Conservation (phyloP, 2,329 filamentous ascomycete species). For the Fusarium liriodendri region DNA sequence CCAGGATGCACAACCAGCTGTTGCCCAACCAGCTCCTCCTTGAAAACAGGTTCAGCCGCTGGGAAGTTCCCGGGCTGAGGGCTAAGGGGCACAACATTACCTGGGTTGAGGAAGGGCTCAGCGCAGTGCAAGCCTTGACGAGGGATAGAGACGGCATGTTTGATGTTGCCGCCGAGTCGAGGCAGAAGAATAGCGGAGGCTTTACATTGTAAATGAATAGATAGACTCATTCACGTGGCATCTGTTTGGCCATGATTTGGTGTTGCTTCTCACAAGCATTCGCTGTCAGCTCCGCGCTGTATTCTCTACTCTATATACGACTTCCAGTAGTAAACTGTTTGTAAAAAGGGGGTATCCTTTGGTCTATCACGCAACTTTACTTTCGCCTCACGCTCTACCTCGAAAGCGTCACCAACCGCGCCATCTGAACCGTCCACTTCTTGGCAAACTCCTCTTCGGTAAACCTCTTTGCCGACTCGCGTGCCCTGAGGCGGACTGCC, state of each 20-base stretch:
- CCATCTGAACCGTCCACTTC: constrained; percentile 82
- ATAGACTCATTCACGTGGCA: background rate
- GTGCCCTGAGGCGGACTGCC: constrained; percentile 79
- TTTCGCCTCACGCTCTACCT: constrained; percentile 35
- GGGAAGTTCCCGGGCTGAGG: constrained; percentile 70
- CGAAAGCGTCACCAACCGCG: constrained; percentile 70
- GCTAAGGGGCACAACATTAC: constrained; percentile 77
- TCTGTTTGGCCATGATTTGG: background rate
- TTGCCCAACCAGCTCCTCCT: constrained; percentile 76
- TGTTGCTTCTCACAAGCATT: background rate
- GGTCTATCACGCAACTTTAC: constrained; percentile 45
- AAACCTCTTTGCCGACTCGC: constrained; percentile 84
- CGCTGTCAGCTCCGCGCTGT: background rate
- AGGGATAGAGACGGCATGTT: constrained; percentile 74
- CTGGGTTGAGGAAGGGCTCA: constrained; percentile 72
- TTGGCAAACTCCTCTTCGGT: constrained; percentile 86
- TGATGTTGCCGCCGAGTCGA: constrained; percentile 81
- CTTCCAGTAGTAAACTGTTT: constrained; percentile 19
- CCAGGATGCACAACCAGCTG: constrained; percentile 85
- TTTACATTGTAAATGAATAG: constrained; percentile 56
- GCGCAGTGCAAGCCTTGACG: constrained; percentile 73
- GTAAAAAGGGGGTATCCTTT: constrained; percentile 51
- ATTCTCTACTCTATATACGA: constrained; percentile 26
- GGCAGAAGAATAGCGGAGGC: constrained; percentile 78
- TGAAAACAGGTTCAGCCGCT: constrained; percentile 76